Percentiles rank a stretch among this genome's conserved stretches.
phyloP scores from a whole-genome alignment of 371 early-diverging fungal species.

The Choanephora cucurbitarum region DNA sequence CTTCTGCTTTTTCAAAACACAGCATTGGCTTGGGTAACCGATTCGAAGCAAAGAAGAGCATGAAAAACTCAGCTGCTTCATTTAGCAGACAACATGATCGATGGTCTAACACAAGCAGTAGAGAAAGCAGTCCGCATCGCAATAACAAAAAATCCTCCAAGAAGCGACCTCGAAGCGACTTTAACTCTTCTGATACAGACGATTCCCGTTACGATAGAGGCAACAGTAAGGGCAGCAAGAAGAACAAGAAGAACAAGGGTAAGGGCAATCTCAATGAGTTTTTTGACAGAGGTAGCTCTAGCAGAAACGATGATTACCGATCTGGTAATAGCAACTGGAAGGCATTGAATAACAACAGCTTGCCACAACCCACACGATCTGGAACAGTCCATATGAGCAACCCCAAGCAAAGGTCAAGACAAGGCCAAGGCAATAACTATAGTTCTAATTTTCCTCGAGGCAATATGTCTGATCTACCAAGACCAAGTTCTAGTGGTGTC shows the following conservation, averaged over 20 bases:
- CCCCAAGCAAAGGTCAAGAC: constrained; percentile 1
- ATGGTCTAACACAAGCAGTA: constrained; percentile 9
- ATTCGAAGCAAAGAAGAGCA: constrained; percentile 8
- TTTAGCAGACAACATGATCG: background rate
- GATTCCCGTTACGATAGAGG: background rate
- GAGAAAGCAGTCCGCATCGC: constrained; percentile 14
- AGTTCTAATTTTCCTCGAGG: constrained; percentile 15
- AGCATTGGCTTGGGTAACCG: constrained; percentile 5
- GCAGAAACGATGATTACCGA: background rate
- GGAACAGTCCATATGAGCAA: constrained; percentile 16
- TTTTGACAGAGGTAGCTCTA: no score
- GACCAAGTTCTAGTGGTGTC: constrained; percentile 25
- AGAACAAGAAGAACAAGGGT: constrained; percentile 1
- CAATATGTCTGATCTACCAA: constrained; percentile 11
- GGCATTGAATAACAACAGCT: constrained; percentile 12
- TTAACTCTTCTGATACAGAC: background rate
- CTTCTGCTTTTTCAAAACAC: constrained; percentile 18
- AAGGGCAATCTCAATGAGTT: background rate
- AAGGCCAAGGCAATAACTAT: constrained; percentile 4
- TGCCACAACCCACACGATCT: constrained; percentile 30
- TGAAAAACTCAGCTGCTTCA: constrained; percentile 3
- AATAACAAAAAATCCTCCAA: background rate
- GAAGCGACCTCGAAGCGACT: background rate
- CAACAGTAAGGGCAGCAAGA: background rate
- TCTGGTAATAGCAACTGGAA: constrained; percentile 31